phyloP scores from a whole-genome alignment of 352 stramenopile species.

The Phytophthora tubulina region DNA sequence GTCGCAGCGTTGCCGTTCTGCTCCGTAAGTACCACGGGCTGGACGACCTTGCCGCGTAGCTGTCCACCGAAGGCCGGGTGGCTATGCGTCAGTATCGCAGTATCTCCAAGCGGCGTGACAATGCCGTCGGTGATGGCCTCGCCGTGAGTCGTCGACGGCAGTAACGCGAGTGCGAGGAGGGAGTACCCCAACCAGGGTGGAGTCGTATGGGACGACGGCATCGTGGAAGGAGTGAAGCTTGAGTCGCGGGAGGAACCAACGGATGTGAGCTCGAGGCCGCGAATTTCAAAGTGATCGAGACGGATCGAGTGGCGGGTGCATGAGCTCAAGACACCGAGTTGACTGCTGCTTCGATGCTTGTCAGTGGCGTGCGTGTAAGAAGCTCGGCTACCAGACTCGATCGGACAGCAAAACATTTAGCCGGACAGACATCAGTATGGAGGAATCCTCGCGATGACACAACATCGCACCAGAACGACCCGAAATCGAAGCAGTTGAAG shows the following conservation, averaged over 20 bases:
- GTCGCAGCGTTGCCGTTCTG: slow-evolving; percentile 14
- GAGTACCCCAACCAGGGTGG: slow-evolving; percentile 33
- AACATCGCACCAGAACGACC: background rate
- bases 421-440: background rate
- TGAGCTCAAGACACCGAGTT: background rate
- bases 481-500: slow-evolving; percentile 20
- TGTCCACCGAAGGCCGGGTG: slow-evolving; percentile 52
- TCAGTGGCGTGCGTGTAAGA: background rate
- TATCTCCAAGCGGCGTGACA: slow-evolving; percentile 36
- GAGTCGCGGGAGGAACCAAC: background rate
- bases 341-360: slow-evolving; percentile 6
- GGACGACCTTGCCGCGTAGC: slow-evolving; percentile 18
- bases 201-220: slow-evolving; percentile 14
- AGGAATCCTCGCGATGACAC: background rate
- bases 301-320: background rate
- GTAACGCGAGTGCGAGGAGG: slow-evolving; percentile 21
- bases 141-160: slow-evolving; percentile 15
- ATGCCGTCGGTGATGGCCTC: slow-evolving; percentile 44
- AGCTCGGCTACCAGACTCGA: slow-evolving; percentile 6
- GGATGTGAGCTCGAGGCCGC: slow-evolving; percentile 26
- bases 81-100: slow-evolving; percentile 40
- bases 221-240: slow-evolving; percentile 20
- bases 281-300: slow-evolving; percentile 35
- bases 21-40: slow-evolving; percentile 38
- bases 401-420: slow-evolving; percentile 26